Base-by-base conservation (phyloP, 805 yeast species). In the Torulaspora maleeae region DNA sequence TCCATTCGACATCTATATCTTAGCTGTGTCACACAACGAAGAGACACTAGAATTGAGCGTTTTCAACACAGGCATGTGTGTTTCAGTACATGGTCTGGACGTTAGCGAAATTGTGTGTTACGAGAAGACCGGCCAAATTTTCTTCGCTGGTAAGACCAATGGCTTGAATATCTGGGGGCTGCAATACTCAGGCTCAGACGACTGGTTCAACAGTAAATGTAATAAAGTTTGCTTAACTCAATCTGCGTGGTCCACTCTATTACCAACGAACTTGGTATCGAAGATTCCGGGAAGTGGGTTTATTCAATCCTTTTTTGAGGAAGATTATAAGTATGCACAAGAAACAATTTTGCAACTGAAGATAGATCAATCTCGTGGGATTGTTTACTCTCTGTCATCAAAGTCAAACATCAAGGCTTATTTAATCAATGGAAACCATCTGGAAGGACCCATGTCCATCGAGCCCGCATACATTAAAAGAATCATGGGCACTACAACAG, bases 161-260 rank as follows among this genome's bases (percentile, higher is more conserved):
- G 91, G 89, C 1, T 68, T 73, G 29, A 80, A 90, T 54, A 73
- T 93, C 35, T 93, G 96, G 96, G 91, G 87, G 60, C 70, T 93
- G 44, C 82, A 79, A 48, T 93, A 93, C 61, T 77, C 90, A 5
- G 84, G 82, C 52, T 77, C 84, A 20, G 93, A 88, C 38, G 83
- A 86, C 44, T 91, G 96, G 86, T 88, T 88, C 61, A 79, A 82
- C 51, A 83, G 86, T 58, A 85, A 82, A 56, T 86, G 95, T 59
- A 80, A 79, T 55, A 89, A 89, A 63, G 79, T 83, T 33, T 88
- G 97, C 62, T 74, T 86, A 44, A 88, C 97, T 36, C 80, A 79
- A 66, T 78, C 78, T 53, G 81, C 73, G 0, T 64, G 82, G 34
- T 68, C 83, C 0, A 71, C 75, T 28, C 68, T 79, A 27, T 64